Percentiles rank a stretch among this genome's conserved stretches.
Evolutionary conservation across 805 yeast species (phyloP).

Genomic region (Babjeviella inositovora): DNA sequence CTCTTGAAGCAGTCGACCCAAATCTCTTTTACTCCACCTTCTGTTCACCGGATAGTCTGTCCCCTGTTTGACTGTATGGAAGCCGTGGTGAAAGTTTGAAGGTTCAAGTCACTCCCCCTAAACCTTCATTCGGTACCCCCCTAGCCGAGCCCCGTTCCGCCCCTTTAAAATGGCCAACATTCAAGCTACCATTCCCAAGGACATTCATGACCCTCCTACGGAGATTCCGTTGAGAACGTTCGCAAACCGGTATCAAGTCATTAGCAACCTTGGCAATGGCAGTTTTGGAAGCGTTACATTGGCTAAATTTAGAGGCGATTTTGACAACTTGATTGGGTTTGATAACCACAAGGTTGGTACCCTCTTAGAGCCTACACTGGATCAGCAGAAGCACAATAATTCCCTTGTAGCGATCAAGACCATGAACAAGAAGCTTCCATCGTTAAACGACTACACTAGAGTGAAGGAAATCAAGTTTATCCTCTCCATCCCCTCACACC

Average conservation of each 20-base stretch:
- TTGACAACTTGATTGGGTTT: background rate
- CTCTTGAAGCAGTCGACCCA: too few species aligned
- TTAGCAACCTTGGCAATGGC: conserved; percentile 52
- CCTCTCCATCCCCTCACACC: conserved; percentile 52
- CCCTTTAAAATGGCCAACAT: too few species aligned
- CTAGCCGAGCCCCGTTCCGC: too few species aligned
- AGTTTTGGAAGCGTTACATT: conserved; percentile 60
- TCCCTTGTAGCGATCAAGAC: conserved; percentile 16
- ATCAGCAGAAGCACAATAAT: conserved; percentile 6
- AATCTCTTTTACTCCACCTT: too few species aligned
- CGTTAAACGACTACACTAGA: conserved; percentile 24
- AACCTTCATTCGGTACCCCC: too few species aligned
- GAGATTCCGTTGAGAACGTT: conserved; percentile 25
- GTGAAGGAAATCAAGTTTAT: conserved; percentile 60
- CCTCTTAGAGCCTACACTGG: conserved; percentile 24
- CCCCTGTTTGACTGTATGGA: too few species aligned
- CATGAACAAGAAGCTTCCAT: conserved; percentile 17
- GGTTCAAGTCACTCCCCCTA: too few species aligned
- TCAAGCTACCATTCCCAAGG: conserved; percentile 14
- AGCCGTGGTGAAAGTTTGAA: too few species aligned
- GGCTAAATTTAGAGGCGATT: conserved; percentile 27
- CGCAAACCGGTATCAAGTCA: conserved; percentile 24
- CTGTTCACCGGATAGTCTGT: too few species aligned
- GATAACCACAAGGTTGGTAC: conserved; percentile 18
- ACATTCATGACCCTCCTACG: conserved; percentile 18